Evolutionary conservation across 2,329 filamentous ascomycete species (phyloP).

Genomic region (Venturia oleaginea): DNA sequence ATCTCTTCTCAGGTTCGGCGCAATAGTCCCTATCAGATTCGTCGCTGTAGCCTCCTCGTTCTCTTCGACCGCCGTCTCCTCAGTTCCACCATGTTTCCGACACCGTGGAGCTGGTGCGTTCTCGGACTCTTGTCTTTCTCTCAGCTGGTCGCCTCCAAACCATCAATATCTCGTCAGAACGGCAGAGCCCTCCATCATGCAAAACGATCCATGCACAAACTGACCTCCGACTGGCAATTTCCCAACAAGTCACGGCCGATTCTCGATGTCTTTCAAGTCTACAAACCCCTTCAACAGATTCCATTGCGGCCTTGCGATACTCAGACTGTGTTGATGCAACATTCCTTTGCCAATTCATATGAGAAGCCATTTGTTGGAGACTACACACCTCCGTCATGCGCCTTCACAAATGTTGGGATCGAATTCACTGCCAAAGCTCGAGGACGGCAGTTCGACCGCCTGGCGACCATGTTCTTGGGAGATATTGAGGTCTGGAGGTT

Average conservation of each 20-base stretch:
- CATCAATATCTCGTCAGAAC: not conserved
- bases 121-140: not conserved
- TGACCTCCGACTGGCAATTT: not conserved
- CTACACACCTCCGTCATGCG: conserved; percentile 58
- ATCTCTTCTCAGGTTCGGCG: too few relatives aligned
- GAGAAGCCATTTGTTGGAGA: conserved; percentile 60
- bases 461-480: conserved; percentile 66
- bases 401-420: conserved; percentile 65
- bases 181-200: not conserved
- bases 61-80: not conserved
- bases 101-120: not conserved
- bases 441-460: conserved; percentile 66
- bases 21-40: too few relatives aligned
- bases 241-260: not conserved
- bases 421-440: conserved; percentile 65
- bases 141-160: not conserved
- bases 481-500: conserved; percentile 77
- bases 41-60: not conserved
- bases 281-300: not conserved
- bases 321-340: conserved; percentile 50
- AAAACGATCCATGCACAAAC: not conserved
- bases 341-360: conserved; percentile 65
- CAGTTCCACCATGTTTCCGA: not conserved
- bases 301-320: not conserved
- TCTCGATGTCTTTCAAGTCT: conserved; percentile 6